Evolutionary conservation across 257 asterid species (phyloP).

Genomic region (Penstemon eatonii): DNA sequence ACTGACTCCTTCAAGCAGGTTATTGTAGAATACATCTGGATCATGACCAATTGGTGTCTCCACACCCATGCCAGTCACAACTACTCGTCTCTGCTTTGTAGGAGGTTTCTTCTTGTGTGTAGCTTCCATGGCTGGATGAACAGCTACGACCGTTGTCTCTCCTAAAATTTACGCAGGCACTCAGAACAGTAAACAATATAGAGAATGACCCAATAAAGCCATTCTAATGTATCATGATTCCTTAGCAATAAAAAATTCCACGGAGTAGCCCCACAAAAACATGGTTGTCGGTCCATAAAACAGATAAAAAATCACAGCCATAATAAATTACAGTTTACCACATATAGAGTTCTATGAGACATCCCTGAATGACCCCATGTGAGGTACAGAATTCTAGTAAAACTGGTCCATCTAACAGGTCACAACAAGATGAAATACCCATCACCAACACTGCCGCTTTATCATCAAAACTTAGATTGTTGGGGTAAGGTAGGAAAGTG

Average conservation of each 20-base stretch:
- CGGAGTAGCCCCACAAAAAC: neutral
- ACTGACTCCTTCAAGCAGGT: conserved; percentile 86
- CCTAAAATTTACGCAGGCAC: conserved; percentile 42
- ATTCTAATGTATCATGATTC: conserved; percentile 2
- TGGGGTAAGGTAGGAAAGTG: conserved; percentile 12
- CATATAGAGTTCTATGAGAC: neutral
- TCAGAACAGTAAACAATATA: conserved; percentile 26
- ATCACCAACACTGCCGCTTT: neutral
- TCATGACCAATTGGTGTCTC: conserved; percentile 83
- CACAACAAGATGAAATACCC: conserved; percentile 19
- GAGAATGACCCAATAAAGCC: neutral
- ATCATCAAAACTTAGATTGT: conserved; percentile 9
- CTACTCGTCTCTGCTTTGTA: conserved; percentile 81
- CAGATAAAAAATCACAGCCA: neutral
- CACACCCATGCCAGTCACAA: conserved; percentile 96
- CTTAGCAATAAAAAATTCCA: neutral
- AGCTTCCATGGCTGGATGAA: conserved; percentile 53
- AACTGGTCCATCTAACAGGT: conserved; percentile 11
- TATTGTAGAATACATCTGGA: conserved; percentile 73
- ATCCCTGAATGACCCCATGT: neutral
- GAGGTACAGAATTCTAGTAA: conserved; percentile 12
- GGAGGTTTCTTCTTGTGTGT: conserved; percentile 55
- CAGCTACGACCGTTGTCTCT: conserved; percentile 52
- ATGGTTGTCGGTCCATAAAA: conserved; percentile 3
- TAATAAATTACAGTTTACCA: neutral